Evolutionary conservation across 2,329 filamentous ascomycete species (phyloP).

Genomic region (Pseudocercospora crystallina): DNA sequence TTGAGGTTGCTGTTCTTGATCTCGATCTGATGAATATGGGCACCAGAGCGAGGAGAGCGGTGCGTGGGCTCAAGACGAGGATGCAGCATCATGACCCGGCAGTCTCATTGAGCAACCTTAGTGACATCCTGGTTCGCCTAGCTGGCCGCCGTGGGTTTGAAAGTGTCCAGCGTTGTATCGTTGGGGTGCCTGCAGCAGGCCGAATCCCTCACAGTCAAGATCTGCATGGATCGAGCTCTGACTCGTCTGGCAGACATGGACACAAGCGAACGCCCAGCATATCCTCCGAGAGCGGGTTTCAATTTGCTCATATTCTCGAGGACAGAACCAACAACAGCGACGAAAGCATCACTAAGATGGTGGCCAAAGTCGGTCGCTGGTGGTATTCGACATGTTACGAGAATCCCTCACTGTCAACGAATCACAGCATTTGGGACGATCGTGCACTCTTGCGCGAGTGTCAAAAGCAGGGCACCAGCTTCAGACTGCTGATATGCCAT

Average conservation of each 20-base stretch:
- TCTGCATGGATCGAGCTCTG: slow-evolving; percentile 30
- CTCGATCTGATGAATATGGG: slow-evolving; percentile 83
- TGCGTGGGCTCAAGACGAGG: slow-evolving; percentile 70
- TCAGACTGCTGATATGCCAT: slow-evolving; percentile 88
- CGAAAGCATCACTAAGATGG: slow-evolving; percentile 86
- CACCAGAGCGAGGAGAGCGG: slow-evolving; percentile 64
- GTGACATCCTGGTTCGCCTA: slow-evolving; percentile 60
- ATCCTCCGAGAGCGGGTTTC: too few relatives aligned
- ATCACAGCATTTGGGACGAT: slow-evolving; percentile 76
- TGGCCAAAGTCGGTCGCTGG: slow-evolving; percentile 88
- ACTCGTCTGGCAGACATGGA: slow-evolving; percentile 15
- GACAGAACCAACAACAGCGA: slow-evolving; percentile 53
- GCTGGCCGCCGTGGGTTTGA: slow-evolving; percentile 69
- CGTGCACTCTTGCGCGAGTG: slow-evolving; percentile 76
- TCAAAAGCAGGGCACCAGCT: slow-evolving; percentile 79
- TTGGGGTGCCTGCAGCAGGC: slow-evolving; percentile 70
- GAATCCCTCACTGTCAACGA: slow-evolving; percentile 45
- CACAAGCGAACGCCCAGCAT: not conserved
- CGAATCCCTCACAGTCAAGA: slow-evolving; percentile 42
- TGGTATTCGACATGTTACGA: slow-evolving; percentile 97
- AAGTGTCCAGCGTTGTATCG: slow-evolving; percentile 71
- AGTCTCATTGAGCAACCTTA: slow-evolving; percentile 57
- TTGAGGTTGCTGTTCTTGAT: slow-evolving; percentile 78
- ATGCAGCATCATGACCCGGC: slow-evolving; percentile 62
- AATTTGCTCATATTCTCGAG: not conserved